A percentile compares a stretch with the other conserved stretches of the same genome.
phyloP scores from a whole-genome alignment of 305 asterid species.

The Solanum hybrid region DNA sequence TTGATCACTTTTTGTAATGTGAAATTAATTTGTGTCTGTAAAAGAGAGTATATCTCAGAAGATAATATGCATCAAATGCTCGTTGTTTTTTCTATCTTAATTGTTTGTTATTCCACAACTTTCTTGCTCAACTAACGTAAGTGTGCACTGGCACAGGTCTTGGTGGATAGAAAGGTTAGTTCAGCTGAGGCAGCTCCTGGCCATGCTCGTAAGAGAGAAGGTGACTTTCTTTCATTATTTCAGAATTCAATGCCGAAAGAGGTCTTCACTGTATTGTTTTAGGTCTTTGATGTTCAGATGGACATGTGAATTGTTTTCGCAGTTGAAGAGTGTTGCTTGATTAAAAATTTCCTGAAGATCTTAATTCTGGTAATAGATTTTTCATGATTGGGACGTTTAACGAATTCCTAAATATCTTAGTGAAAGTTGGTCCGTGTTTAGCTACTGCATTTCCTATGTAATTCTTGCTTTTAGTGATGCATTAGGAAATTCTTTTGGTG shows the following conservation, averaged over 20 bases:
- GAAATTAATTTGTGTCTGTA: neutral
- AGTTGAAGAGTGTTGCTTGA: neutral
- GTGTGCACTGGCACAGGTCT: slow-evolving; percentile 35
- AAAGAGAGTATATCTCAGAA: neutral
- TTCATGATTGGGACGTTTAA: neutral
- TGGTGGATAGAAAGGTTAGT: slow-evolving; percentile 43
- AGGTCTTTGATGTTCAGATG: neutral
- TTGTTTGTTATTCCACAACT: neutral
- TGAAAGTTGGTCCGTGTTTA: neutral
- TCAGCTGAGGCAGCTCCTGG: slow-evolving; percentile 40
- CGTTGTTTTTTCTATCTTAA: neutral
- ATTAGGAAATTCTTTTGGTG: neutral
- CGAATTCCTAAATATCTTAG: neutral
- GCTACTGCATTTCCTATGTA: neutral
- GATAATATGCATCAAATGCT: neutral
- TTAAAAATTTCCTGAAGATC: neutral
- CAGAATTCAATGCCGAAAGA: neutral
- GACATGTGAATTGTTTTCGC: neutral
- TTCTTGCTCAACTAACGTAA: neutral
- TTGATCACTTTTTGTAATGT: neutral
- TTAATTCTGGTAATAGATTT: neutral
- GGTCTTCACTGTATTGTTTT: neutral
- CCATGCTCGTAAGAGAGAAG: slow-evolving; percentile 44
- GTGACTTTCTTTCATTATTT: slow-evolving; percentile 14
- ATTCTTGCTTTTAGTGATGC: neutral